Evolutionary conservation across 306 rosid genomes (phyloP), one percentile per base, ranked within the genome.

Genomic region (Oxytropis ochrocephala): DNA sequence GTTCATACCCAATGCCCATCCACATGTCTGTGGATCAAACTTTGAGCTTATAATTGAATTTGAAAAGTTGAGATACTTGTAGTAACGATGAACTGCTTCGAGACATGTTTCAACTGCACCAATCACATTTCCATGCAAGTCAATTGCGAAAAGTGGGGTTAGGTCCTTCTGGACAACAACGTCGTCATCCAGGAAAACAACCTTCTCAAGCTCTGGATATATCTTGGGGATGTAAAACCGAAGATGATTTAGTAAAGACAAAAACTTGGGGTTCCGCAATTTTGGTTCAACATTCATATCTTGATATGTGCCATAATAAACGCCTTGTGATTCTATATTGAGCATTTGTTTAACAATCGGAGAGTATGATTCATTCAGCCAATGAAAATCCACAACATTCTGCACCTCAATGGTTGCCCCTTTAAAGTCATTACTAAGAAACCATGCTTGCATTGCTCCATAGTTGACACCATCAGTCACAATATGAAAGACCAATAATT

Each of bases 41-140:
- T 86, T 93, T 5, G 98, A 82, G 84, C 95, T 93, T 75, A 93
- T 85, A 54, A 93, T 79, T 57, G 96, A 27, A 73, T 74, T 88
- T 44, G 98, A 88, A 85, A 93, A 93, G 71, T 93, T 93, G 75
- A 93, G 88, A 81, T 78, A 93, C 81, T 86, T 93, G 79, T 90
- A 88, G 64, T 83, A 86, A 49, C 98, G 87, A 64, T 93, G 98
- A 74, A 85, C 90, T 4, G 88, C 87, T 85, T 93, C 98, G 7
- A 93, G 93, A 76, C 98, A 93, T 59, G 98, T 93, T 79, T 93
- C 98, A 50, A 93, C 98, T 2, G 96, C 98, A 17, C 96, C 96
- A 41, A 86, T 93, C 75, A 93, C 96, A 57, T 90, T 88, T 66
- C 91, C 96, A 80, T 93, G 96, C 85, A 93, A 73, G 59, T 90